Evolutionary conservation across 202 grass and related monocot genomes (phyloP).

Genomic region (Tripidium arundinaceum): DNA sequence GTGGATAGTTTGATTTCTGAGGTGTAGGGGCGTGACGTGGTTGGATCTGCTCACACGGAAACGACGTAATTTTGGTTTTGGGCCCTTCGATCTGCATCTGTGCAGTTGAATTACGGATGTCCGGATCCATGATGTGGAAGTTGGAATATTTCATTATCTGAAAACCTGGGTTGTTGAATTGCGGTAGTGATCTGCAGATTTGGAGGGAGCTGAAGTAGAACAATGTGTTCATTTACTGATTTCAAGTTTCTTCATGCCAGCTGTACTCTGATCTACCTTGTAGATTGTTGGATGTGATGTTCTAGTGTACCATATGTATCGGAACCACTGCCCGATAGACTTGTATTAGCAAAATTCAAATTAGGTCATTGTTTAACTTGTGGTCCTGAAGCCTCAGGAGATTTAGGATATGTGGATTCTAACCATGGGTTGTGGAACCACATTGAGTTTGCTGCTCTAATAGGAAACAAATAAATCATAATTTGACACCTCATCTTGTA

Average conservation of each 20-base stretch:
- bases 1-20: not conserved
- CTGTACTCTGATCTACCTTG: not conserved
- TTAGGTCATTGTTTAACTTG: not conserved
- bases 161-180: slow-evolving; percentile 3
- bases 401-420: not conserved
- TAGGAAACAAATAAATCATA: not conserved
- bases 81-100: slow-evolving; percentile 14
- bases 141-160: not conserved
- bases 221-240: not conserved
- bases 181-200: not conserved
- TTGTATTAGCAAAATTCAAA: not conserved
- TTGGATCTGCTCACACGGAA: slow-evolving; percentile 31
- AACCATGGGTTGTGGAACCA: not conserved
- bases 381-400: not conserved
- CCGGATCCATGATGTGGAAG: not conserved
- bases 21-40: not conserved
- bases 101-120: not conserved
- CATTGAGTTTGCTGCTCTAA: not conserved
- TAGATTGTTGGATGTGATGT: not conserved
- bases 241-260: not conserved
- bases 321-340: not conserved
- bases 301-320: not conserved
- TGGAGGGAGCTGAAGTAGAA: not conserved
- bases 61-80: not conserved
- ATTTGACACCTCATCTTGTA: not conserved